A percentile compares a stretch with the other conserved stretches of the same genome.
These are phyloP conservation scores for Mycotypha africana DNA, from an alignment of 371 early-diverging fungal species.

Conservation along the genomic window DNA sequence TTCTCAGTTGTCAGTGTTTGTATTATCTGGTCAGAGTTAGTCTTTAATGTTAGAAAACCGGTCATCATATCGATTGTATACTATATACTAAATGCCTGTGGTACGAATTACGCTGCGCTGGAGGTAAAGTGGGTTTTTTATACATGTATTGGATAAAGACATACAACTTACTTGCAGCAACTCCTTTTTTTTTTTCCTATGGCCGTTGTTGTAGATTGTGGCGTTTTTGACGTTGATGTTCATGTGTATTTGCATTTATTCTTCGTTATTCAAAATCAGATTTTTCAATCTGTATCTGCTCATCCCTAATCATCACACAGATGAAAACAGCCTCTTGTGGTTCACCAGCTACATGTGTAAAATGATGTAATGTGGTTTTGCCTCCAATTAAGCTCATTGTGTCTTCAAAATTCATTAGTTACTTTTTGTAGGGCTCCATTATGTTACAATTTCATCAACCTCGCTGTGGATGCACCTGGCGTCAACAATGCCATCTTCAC, in stretches of 20 bases:
- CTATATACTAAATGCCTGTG: slow-evolving; percentile 34
- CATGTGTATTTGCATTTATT: slow-evolving; percentile 91
- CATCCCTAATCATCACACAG: slow-evolving; percentile 88
- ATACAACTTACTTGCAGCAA: neutral
- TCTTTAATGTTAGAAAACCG: slow-evolving; percentile 63
- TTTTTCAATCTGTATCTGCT: slow-evolving; percentile 81
- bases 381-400: no score
- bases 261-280: slow-evolving; percentile 80
- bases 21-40: slow-evolving; percentile 91
- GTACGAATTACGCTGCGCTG: slow-evolving; percentile 49
- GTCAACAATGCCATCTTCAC: slow-evolving; percentile 45
- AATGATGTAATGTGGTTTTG: slow-evolving; percentile 68
- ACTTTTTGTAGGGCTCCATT: slow-evolving; percentile 83
- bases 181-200: no score
- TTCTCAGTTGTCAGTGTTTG: slow-evolving; percentile 60
- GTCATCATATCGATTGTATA: slow-evolving; percentile 52
- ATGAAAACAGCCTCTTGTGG: slow-evolving; percentile 83
- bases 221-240: slow-evolving; percentile 76
- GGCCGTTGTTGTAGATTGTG: no score
- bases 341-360: slow-evolving; percentile 88
- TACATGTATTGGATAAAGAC: no score
- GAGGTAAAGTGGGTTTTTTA: no score
- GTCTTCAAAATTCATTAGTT: no score
- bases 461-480: slow-evolving; percentile 37
- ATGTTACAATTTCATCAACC: slow-evolving; percentile 90